phyloP scores from a whole-genome alignment of 306 rosid species.

The Pterocarpus santalinus region DNA sequence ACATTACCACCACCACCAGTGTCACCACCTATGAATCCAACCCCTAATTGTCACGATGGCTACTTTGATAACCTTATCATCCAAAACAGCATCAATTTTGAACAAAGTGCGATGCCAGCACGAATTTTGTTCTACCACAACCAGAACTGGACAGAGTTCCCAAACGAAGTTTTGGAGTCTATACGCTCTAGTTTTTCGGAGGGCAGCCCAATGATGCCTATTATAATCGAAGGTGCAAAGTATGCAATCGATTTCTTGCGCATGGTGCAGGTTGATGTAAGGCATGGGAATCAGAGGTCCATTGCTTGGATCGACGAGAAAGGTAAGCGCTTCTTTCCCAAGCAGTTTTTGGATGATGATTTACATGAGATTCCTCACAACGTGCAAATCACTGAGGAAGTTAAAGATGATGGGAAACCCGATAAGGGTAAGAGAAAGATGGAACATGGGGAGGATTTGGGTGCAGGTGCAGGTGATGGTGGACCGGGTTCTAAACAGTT shows the following conservation, averaged over 20 bases:
- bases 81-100: slow-evolving; percentile 54
- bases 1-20: background rate
- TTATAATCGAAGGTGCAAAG: slow-evolving; percentile 52
- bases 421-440: slow-evolving; percentile 48
- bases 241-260: slow-evolving; percentile 61
- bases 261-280: slow-evolving; percentile 63
- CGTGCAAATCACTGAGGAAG: too few species aligned
- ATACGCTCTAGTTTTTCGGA: slow-evolving; percentile 52
- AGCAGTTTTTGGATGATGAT: slow-evolving; percentile 53
- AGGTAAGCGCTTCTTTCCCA: slow-evolving; percentile 63
- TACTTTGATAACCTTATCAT: slow-evolving; percentile 32
- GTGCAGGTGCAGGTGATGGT: background rate
- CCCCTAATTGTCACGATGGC: too few species aligned
- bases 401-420: too few species aligned
- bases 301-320: slow-evolving; percentile 72
- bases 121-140: slow-evolving; percentile 64
- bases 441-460: background rate
- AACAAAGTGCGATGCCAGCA: slow-evolving; percentile 51
- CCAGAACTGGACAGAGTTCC: slow-evolving; percentile 62
- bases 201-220: slow-evolving; percentile 47
- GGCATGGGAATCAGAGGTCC: slow-evolving; percentile 57
- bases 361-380: background rate
- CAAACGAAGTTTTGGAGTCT: slow-evolving; percentile 38
- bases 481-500: too few species aligned
- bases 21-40: background rate